A percentile compares a stretch with the other conserved stretches of the same genome.
These are phyloP conservation scores for Tubosaeta sp. DNA, from an alignment of 768 basidiomycete genomes.

Conservation along the genomic window DNA sequence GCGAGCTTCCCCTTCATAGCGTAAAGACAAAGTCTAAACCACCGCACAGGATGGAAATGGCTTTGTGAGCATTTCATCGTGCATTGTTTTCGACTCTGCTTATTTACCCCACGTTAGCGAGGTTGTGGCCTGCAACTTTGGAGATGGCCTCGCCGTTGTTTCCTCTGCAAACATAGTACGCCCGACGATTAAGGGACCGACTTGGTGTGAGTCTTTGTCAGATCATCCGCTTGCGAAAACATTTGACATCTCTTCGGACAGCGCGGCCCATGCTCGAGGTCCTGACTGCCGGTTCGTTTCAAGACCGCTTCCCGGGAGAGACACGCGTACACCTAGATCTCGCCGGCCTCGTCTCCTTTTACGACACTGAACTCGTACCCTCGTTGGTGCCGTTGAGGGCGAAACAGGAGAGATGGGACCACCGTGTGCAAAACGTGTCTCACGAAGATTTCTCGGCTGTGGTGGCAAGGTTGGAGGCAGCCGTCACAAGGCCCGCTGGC, in stretches of 20 bases:
- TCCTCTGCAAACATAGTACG: neutral
- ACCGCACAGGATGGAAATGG: neutral
- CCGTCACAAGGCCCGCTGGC: too few species aligned
- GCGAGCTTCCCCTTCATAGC: neutral
- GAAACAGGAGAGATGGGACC: neutral
- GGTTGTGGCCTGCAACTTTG: neutral
- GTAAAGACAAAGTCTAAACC: too few species aligned
- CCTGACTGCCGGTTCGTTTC: neutral
- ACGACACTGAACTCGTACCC: neutral
- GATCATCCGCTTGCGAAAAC: neutral
- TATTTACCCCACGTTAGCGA: neutral
- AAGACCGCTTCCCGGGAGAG: neutral
- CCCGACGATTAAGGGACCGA: neutral
- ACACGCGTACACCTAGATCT: neutral
- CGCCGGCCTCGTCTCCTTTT: neutral
- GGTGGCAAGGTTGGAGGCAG: too few species aligned
- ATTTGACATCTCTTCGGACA: neutral
- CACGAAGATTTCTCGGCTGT: too few species aligned
- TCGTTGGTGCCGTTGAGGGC: neutral
- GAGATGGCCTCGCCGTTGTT: neutral
- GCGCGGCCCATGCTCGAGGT: neutral
- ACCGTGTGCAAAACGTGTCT: too few species aligned
- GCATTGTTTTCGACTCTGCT: neutral
- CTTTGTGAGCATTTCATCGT: neutral
- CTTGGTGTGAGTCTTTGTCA: neutral